phyloP scores from a whole-genome alignment of 768 basidiomycete genomes.

The Dioszegia hungarica region DNA sequence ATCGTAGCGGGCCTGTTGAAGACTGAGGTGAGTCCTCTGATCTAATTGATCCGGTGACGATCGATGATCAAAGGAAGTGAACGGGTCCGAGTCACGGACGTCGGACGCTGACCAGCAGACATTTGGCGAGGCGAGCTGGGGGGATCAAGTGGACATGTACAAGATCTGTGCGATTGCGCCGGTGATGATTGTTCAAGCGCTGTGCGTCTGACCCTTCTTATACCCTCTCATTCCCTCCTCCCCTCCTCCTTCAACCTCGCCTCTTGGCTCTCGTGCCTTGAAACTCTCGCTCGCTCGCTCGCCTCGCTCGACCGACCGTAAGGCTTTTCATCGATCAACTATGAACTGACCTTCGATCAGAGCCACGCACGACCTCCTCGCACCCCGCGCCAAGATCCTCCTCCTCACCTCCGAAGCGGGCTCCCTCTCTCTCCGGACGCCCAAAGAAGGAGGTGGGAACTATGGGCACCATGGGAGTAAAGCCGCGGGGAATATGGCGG shows the following conservation, averaged over 20 bases:
- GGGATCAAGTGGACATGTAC: constrained; percentile 54
- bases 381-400: constrained; percentile 50
- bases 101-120: constrained; percentile 35
- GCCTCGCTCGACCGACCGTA: no score
- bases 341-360: constrained; percentile 19
- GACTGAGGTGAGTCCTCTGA: constrained; percentile 47
- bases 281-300: no score
- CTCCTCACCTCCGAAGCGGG: constrained; percentile 55
- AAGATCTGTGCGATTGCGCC: constrained; percentile 53
- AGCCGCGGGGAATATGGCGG: constrained; percentile 56
- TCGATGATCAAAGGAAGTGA: background rate
- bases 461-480: constrained; percentile 56
- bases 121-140: constrained; percentile 50
- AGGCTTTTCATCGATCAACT: no score
- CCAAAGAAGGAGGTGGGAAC: constrained; percentile 55
- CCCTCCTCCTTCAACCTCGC: background rate
- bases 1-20: constrained; percentile 52
- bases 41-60: background rate
- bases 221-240: background rate
- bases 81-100: background rate
- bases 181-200: constrained; percentile 29
- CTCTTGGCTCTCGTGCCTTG: background rate
- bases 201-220: constrained; percentile 15
- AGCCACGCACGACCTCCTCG: constrained; percentile 29
- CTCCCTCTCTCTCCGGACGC: constrained; percentile 52